Base-by-base conservation (phyloP, 495 filamentous ascomycete genomes). In the Hypoxylon lienhwacheense region DNA sequence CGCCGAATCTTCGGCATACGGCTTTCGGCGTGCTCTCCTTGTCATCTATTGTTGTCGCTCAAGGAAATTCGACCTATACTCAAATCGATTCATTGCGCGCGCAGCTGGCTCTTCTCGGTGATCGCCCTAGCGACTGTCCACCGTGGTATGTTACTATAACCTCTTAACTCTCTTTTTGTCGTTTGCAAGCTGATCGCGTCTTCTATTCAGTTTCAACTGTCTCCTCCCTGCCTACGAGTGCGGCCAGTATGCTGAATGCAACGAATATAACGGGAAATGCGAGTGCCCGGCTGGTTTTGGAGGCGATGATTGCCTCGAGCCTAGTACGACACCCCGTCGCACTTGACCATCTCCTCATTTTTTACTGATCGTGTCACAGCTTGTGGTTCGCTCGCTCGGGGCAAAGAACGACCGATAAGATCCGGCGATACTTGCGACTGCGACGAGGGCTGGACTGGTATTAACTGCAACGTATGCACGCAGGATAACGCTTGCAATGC, bases 381-480 rank as follows among this genome's bases (percentile, higher is more conserved):
- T 7, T 98, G 93, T 67, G 93, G 90, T 35, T 89, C 91, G n/a
- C 78, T 97, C 15, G 81, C 86, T 12, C 85, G 87, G 61, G 90
- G 88, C 22, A 75, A 75, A 47, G 82, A 96, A 53, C 81, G 93
- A 59, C 75, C 84, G 11, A 80, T 84, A 55, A 81, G 91, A 64
- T 68, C 82, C 33, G 82, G 78, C 34, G 75, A 83, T 11, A 72
- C 76, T 25, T 98, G 93, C 71, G 73, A 91, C 19, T 98, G 93
- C 71, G 84, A 91, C 55, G 90, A 96, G 24, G 93, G 95, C 37
- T 98, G 93, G 93, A 81, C 81, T n/a, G 93, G 93, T 54, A 91
- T 97, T 71, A 98, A 98, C 77, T 98, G 93, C 79, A 98, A 98
- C 66, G 89, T 97, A 47, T 98, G 93, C 72, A 80, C 85, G 35